These are phyloP conservation scores for Cucurbita pepo DNA, from an alignment of 306 rosid genomes.

Conservation along the genomic window DNA sequence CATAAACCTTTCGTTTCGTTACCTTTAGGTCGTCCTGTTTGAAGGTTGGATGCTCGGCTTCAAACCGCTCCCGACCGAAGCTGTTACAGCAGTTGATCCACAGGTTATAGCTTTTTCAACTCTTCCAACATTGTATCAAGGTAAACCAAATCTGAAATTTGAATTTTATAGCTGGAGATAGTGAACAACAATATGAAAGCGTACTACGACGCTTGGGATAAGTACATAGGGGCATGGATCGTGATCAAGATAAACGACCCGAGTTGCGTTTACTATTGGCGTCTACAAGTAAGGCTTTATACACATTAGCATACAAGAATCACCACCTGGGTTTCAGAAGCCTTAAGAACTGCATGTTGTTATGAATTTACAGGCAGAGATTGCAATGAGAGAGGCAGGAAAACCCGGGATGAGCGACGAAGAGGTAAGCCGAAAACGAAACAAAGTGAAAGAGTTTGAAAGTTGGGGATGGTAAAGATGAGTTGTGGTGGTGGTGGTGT, in stretches of 20 bases:
- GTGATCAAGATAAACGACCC: conserved; percentile 81
- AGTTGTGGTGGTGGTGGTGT: conserved; percentile 6
- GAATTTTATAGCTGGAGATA: conserved; percentile 42
- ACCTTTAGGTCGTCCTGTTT: conserved; percentile 54
- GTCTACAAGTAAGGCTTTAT: conserved; percentile 45
- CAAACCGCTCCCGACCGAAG: conserved; percentile 59
- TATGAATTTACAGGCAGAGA: conserved; percentile 67
- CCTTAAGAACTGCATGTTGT: neutral
- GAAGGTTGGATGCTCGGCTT: conserved; percentile 99
- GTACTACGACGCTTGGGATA: conserved; percentile 86
- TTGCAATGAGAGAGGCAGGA: conserved; percentile 95
- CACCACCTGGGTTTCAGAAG: neutral
- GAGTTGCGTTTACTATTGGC: conserved; percentile 73
- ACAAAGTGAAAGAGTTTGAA: neutral
- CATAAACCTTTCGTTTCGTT: neutral
- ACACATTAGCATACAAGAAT: neutral
- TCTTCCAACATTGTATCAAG: neutral
- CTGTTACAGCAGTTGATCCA: conserved; percentile 56
- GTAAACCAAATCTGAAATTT: neutral
- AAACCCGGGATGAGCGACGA: conserved; percentile 88
- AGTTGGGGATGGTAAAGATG: neutral
- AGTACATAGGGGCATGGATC: conserved; percentile 69
- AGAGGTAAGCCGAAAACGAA: conserved; percentile 32
- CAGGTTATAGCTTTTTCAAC: conserved; percentile 35
- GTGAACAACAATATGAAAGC: conserved; percentile 66